These are phyloP conservation scores for Arthroderma sp. DNA, from an alignment of 2,329 filamentous ascomycete species.

Conservation along the genomic window DNA sequence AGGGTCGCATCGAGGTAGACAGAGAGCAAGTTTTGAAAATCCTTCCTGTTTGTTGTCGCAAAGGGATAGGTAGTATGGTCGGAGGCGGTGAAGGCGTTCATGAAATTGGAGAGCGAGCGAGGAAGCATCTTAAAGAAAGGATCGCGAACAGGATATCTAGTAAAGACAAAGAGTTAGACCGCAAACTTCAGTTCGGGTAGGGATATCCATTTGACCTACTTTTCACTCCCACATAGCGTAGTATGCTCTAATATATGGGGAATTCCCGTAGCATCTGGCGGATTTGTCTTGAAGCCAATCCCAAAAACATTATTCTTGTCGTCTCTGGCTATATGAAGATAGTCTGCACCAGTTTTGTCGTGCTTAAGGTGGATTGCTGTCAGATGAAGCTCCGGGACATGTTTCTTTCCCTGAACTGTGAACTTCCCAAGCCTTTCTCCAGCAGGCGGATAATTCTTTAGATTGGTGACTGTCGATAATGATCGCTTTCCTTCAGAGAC, in stretches of 20 bases:
- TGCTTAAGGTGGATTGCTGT: slow-evolving; percentile 84
- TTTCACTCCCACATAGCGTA: slow-evolving; percentile 86
- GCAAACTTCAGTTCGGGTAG: too few species aligned
- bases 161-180: slow-evolving; percentile 1
- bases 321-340: slow-evolving; percentile 85
- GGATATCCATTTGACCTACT: slow-evolving; percentile 43
- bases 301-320: slow-evolving; percentile 99
- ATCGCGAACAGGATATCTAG: slow-evolving; percentile 86
- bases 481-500: too few species aligned
- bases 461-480: slow-evolving; percentile 55
- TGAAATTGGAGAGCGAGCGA: slow-evolving; percentile 95
- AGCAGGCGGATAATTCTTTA: slow-evolving; percentile 60
- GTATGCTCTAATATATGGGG: slow-evolving; percentile 97
- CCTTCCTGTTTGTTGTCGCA: slow-evolving; percentile 87
- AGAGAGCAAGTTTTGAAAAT: slow-evolving; percentile 90
- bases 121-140: slow-evolving; percentile 99
- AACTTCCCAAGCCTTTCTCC: slow-evolving; percentile 89
- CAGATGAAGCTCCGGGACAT: slow-evolving; percentile 85
- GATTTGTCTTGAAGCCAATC: slow-evolving; percentile 98
- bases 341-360: slow-evolving; percentile 90
- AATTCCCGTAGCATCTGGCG: slow-evolving; percentile 87
- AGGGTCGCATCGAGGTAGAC: slow-evolving; percentile 94
- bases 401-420: slow-evolving; percentile 74
- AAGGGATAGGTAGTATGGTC: slow-evolving; percentile 98
- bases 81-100: slow-evolving; percentile 96